Conservation (phyloP, 2,329 filamentous ascomycete species). For the Teratosphaeriaceae sp. region DNA sequence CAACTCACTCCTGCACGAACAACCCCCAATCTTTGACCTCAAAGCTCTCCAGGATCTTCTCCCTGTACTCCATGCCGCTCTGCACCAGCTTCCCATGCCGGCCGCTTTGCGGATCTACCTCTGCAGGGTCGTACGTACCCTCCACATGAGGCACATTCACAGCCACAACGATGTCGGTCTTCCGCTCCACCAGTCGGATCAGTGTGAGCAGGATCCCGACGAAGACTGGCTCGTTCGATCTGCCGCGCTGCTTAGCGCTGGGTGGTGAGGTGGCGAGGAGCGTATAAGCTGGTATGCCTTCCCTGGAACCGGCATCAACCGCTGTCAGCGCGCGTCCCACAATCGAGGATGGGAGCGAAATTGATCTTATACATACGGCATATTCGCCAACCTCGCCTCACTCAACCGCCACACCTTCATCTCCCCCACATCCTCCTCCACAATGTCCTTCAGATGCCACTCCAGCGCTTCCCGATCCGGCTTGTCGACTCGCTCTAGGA, state of each 20-base stretch:
- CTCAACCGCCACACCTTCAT: slow-evolving; percentile 31
- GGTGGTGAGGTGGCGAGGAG: slow-evolving; percentile 56
- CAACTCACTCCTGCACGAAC: slow-evolving; percentile 43
- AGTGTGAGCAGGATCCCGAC: slow-evolving; percentile 73
- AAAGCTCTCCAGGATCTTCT: slow-evolving; percentile 66
- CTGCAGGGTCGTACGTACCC: slow-evolving; percentile 65
- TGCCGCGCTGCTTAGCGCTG: slow-evolving; percentile 29
- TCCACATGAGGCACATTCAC: slow-evolving; percentile 82
- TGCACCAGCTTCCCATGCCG: slow-evolving; percentile 63
- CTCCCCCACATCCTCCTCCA: slow-evolving; percentile 27
- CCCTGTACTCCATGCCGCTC: slow-evolving; percentile 54
- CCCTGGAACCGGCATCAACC: background rate
- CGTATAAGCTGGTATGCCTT: slow-evolving; percentile 56
- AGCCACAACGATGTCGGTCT: slow-evolving; percentile 75
- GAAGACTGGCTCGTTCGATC: slow-evolving; percentile 39
- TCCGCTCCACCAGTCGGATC: slow-evolving; percentile 65
- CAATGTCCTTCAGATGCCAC: slow-evolving; percentile 45
- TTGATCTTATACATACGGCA: slow-evolving; percentile 30
- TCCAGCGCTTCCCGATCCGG: slow-evolving; percentile 61
- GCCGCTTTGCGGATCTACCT: slow-evolving; percentile 60
- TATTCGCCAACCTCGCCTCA: slow-evolving; percentile 24
- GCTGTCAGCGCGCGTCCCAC: too few relatives aligned
- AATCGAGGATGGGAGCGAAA: too few relatives aligned
- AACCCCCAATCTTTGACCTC: slow-evolving; percentile 75
- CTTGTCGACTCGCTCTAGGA: slow-evolving; percentile 68